These are phyloP conservation scores for Claviceps sp. DNA, from an alignment of 2,329 filamentous ascomycete species.

Conservation along the genomic window DNA sequence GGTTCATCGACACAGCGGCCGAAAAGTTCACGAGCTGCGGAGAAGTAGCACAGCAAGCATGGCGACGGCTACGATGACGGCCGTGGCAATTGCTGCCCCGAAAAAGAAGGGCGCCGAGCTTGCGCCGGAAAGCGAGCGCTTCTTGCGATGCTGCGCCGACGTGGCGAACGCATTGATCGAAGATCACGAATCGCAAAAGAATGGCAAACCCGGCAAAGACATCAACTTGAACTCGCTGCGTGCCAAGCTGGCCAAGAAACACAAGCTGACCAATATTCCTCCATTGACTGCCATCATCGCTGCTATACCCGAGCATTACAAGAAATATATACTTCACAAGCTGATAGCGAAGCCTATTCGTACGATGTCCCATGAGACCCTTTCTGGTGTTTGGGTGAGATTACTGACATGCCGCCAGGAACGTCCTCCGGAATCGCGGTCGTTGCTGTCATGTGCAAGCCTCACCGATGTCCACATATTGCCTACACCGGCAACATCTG, in stretches of 20 bases:
- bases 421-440: constrained; percentile 96
- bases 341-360: constrained; percentile 93
- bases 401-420: constrained; percentile 31
- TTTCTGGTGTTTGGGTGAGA: neutral
- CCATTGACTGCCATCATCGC: constrained; percentile 94
- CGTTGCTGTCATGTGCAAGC: constrained; percentile 99
- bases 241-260: constrained; percentile 82
- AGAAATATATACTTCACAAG: constrained; percentile 96
- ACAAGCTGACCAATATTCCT: constrained; percentile 75
- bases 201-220: constrained; percentile 65
- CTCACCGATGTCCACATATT: constrained; percentile 93
- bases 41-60: constrained; percentile 13
- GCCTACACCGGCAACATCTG: constrained; percentile 98
- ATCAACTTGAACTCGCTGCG: constrained; percentile 86
- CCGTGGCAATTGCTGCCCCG: constrained; percentile 51
- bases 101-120: constrained; percentile 63
- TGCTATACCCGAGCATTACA: constrained; percentile 97
- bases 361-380: constrained; percentile 20
- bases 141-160: constrained; percentile 86
- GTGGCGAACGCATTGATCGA: constrained; percentile 90
- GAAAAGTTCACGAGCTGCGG: neutral
- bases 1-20: neutral
- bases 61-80: constrained; percentile 45
- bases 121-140: constrained; percentile 86
- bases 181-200: constrained; percentile 72